Evolutionary conservation across 495 filamentous ascomycete species (phyloP).

Genomic region (Talaromyces adpressus): DNA sequence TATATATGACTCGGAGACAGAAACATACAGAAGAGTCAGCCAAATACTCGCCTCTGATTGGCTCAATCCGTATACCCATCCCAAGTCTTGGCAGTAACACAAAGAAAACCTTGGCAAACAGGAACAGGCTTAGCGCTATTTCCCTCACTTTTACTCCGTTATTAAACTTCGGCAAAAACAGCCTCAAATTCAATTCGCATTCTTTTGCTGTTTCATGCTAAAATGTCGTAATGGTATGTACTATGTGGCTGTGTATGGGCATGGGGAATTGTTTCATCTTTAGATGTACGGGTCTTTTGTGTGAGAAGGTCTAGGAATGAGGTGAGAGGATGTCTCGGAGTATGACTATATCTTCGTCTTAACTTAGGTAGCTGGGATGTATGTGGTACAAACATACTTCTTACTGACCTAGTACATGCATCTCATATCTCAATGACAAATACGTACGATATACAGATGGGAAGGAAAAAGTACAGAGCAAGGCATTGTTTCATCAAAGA

Average conservation of each 20-base stretch:
- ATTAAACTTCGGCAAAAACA: not conserved
- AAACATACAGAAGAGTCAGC: too few species aligned
- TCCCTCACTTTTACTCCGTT: not conserved
- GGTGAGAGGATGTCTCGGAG: not conserved
- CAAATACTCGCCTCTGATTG: not conserved
- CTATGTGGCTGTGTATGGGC: not conserved
- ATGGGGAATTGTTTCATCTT: not conserved
- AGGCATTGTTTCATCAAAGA: not conserved
- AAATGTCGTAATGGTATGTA: not conserved
- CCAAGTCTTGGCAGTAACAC: not conserved
- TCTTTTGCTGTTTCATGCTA: not conserved
- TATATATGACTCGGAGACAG: too few species aligned
- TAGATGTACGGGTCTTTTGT: not conserved
- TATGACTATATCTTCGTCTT: not conserved
- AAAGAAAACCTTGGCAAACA: slow-evolving; percentile 13
- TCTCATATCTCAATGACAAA: not conserved
- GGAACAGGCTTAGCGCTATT: slow-evolving; percentile 34
- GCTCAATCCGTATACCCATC: not conserved
- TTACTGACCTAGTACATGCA: not conserved
- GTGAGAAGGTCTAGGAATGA: not conserved
- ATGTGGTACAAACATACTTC: not conserved
- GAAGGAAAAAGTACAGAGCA: not conserved
- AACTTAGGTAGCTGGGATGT: not conserved
- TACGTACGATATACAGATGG: not conserved
- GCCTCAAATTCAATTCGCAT: not conserved